Percentiles rank a stretch among this genome's conserved stretches.
Conservation (phyloP, 805 yeast species). For the Schwanniomyces pseudopolymorphus region DNA sequence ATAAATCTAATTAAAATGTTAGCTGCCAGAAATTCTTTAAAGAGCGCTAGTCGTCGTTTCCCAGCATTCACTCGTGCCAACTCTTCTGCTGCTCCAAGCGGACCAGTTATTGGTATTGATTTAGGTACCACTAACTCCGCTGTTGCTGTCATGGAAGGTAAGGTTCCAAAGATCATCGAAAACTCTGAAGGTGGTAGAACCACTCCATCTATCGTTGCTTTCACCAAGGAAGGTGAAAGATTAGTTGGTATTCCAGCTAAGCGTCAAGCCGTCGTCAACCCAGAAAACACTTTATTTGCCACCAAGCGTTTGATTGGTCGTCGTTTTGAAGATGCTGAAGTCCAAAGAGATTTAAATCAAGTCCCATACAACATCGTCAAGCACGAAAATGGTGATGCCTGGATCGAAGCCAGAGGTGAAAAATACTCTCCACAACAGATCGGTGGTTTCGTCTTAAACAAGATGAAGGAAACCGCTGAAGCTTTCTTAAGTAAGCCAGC, state of each 20-base stretch:
- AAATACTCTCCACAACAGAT: conserved; percentile 92
- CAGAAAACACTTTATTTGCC: conserved; percentile 90
- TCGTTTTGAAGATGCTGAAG: conserved; percentile 85
- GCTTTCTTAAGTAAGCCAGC: conserved; percentile 84
- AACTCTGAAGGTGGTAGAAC: conserved; percentile 74
- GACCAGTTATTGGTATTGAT: conserved; percentile 80
- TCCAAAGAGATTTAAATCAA: conserved; percentile 82
- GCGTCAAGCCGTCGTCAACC: conserved; percentile 94
- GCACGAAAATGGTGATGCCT: conserved; percentile 92
- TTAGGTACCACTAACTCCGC: conserved; percentile 90
- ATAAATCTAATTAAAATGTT: conserved; percentile 25
- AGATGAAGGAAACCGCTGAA: conserved; percentile 98
- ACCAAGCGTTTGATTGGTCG: conserved; percentile 95
- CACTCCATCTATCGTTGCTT: conserved; percentile 93
- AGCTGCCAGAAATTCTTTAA: conserved; percentile 41
- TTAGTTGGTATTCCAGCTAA: conserved; percentile 93
- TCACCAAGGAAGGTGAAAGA: conserved; percentile 88
- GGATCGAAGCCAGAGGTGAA: conserved; percentile 89
- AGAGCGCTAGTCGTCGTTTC: conserved; percentile 37
- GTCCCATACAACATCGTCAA: conserved; percentile 90
- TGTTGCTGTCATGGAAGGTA: conserved; percentile 81
- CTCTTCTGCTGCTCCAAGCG: conserved; percentile 35
- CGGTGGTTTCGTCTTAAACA: conserved; percentile 89
- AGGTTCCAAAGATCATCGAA: conserved; percentile 74
- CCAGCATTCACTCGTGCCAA: conserved; percentile 26